A percentile compares a stretch with the other conserved stretches of the same genome.
phyloP scores from a whole-genome alignment of 805 yeast genomes.

The Hanseniaspora vineae region DNA sequence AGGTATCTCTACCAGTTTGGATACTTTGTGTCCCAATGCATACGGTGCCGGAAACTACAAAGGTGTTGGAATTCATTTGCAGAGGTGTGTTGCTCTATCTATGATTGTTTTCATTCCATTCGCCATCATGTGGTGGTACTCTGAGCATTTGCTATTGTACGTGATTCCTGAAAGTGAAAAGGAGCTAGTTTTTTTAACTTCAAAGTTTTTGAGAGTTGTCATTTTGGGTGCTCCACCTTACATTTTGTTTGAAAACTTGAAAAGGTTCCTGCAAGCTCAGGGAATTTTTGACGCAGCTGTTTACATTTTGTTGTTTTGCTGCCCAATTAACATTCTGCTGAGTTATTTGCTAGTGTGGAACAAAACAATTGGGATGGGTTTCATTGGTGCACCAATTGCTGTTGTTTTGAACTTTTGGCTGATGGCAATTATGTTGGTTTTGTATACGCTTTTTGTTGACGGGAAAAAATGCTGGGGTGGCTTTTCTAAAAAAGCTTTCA shows the following conservation, averaged over 20 bases:
- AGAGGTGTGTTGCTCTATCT: slow-evolving; percentile 57
- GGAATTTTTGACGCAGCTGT: slow-evolving; percentile 80
- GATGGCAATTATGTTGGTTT: slow-evolving; percentile 42
- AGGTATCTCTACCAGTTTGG: slow-evolving; percentile 73
- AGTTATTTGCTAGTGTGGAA: slow-evolving; percentile 71
- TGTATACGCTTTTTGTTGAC: slow-evolving; percentile 45
- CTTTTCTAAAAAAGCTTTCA: slow-evolving; percentile 32
- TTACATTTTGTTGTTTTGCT: slow-evolving; percentile 45
- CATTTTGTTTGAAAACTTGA: slow-evolving; percentile 66
- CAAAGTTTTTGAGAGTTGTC: slow-evolving; percentile 42
- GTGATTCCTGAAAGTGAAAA: slow-evolving; percentile 37
- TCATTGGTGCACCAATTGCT: slow-evolving; percentile 71
- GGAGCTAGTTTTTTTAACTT: slow-evolving; percentile 43
- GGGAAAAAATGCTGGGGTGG: slow-evolving; percentile 69
- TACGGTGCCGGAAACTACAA: slow-evolving; percentile 63
- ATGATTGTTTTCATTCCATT: slow-evolving; percentile 39
- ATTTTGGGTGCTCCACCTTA: slow-evolving; percentile 70
- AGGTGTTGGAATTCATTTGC: slow-evolving; percentile 63
- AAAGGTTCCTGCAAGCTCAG: slow-evolving; percentile 75
- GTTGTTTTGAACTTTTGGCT: slow-evolving; percentile 61
- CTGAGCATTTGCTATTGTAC: slow-evolving; percentile 30
- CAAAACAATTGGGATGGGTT: slow-evolving; percentile 56
- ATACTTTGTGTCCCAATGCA: slow-evolving; percentile 76
- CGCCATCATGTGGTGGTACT: slow-evolving; percentile 49
- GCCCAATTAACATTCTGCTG: slow-evolving; percentile 56